Conservation (phyloP, 164 flowering plant species). For the Chimonanthus salicifolius region DNA sequence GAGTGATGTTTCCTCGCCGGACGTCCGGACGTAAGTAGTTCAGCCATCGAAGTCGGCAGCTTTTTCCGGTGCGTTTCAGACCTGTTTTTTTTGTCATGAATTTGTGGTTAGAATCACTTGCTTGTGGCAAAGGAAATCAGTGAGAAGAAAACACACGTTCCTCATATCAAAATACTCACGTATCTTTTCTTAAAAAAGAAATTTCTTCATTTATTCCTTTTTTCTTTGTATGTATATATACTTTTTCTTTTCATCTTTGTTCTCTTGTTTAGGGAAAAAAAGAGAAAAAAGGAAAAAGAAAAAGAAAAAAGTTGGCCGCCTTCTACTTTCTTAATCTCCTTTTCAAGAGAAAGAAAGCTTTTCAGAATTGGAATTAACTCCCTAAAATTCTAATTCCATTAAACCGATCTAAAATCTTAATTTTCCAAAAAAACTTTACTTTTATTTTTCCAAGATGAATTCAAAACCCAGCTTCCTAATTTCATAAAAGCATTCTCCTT, state of each 20-base stretch:
- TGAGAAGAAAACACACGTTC: not conserved
- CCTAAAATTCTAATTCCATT: too few species aligned
- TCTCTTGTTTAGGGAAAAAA: too few species aligned
- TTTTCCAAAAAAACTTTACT: not conserved
- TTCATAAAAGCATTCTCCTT: not conserved
- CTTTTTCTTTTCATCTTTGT: not conserved
- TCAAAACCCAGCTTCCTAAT: not conserved
- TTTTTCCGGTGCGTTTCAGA: slow-evolving; percentile 68
- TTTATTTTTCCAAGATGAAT: too few species aligned
- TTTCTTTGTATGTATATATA: not conserved
- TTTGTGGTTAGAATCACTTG: not conserved
- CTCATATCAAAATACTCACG: not conserved
- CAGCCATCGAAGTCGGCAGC: slow-evolving; percentile 73
- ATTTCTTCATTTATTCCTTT: too few species aligned
- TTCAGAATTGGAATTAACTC: too few species aligned
- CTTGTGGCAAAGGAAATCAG: not conserved
- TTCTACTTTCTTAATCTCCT: not conserved
- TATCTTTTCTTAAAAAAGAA: not conserved
- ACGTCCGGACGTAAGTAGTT: slow-evolving; percentile 78
- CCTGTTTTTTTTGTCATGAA: slow-evolving; percentile 28
- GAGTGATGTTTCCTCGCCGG: slow-evolving; percentile 72
- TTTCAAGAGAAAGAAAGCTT: not conserved
- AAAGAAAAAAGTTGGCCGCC: not conserved
- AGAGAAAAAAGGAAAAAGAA: too few species aligned
- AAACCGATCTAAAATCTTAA: too few species aligned